A percentile compares a stretch with the other conserved stretches of the same genome.
Conservation (phyloP, 306 rosid species). For the Castanospermum australe region DNA sequence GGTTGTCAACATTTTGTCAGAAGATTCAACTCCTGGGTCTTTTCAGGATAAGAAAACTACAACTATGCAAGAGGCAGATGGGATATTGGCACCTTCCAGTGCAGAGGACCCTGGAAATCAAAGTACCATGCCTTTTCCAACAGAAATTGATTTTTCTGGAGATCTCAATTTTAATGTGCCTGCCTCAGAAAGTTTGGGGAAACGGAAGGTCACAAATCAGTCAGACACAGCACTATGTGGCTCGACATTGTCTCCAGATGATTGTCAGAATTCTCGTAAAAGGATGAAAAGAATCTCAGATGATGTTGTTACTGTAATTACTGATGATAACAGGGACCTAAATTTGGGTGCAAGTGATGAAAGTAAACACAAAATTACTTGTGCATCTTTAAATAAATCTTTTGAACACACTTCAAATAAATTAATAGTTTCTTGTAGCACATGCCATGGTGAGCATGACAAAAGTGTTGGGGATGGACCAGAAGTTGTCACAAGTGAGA, state of each 20-base stretch:
- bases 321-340: constrained; percentile 35
- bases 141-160: constrained; percentile 38
- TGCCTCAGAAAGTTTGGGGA: constrained; percentile 40
- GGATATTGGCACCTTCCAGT: constrained; percentile 42
- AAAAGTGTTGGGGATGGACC: constrained; percentile 36
- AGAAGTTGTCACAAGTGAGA: constrained; percentile 35
- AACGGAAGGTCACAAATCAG: constrained; percentile 52
- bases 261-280: constrained; percentile 47
- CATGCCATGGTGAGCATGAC: constrained; percentile 41
- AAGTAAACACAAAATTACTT: constrained; percentile 28
- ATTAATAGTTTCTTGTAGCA: constrained; percentile 38
- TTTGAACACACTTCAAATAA: constrained; percentile 37
- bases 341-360: constrained; percentile 37
- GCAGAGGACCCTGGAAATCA: constrained; percentile 44
- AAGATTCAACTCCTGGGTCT: constrained; percentile 35
- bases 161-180: constrained; percentile 48
- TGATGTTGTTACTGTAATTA: constrained; percentile 44
- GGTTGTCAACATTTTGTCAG: constrained; percentile 36
- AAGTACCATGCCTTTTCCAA: constrained; percentile 13
- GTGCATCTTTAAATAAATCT: constrained; percentile 35
- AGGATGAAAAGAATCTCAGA: constrained; percentile 62
- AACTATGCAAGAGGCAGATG: constrained; percentile 38
- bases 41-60: constrained; percentile 29
- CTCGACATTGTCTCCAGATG: constrained; percentile 41
- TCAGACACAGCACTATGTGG: constrained; percentile 36